Evolutionary conservation across 371 early-diverging fungal species (phyloP).

Genomic region (Mucor indicus): DNA sequence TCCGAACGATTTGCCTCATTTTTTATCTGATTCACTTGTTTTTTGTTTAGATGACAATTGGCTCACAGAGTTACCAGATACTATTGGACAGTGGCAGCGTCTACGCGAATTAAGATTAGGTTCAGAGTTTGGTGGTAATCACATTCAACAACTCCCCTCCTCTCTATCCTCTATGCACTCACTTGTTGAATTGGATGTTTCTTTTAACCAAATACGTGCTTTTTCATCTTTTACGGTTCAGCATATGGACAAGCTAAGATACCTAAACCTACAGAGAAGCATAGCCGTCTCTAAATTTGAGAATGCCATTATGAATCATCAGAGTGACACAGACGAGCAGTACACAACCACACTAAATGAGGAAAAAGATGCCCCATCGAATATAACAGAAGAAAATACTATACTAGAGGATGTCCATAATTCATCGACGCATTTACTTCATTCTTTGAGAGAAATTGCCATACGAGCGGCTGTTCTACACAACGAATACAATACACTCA

Average conservation of each 20-base stretch:
- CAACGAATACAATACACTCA: neutral
- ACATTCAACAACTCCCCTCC: slow-evolving; percentile 39
- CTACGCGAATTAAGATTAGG: slow-evolving; percentile 55
- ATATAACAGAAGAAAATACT: neutral
- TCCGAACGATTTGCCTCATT: slow-evolving; percentile 38
- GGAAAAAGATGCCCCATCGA: neutral
- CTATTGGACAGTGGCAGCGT: slow-evolving; percentile 36
- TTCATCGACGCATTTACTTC: slow-evolving; percentile 11
- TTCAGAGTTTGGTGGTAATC: slow-evolving; percentile 58
- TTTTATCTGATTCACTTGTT: slow-evolving; percentile 35
- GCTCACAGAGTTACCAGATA: slow-evolving; percentile 42
- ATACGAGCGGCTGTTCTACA: slow-evolving; percentile 16
- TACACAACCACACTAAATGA: neutral
- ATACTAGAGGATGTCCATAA: neutral
- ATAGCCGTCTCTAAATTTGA: no score
- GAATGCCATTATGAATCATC: no score
- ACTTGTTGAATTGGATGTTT: slow-evolving; percentile 49
- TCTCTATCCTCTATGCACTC: slow-evolving; percentile 37
- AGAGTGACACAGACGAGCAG: no score
- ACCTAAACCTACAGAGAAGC: slow-evolving; percentile 35
- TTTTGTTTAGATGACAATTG: slow-evolving; percentile 48
- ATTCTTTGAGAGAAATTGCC: slow-evolving; percentile 34
- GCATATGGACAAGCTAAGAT: slow-evolving; percentile 18
- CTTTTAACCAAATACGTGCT: slow-evolving; percentile 45
- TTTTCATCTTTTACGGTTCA: slow-evolving; percentile 35